Conservation (phyloP, 2,329 filamentous ascomycete species). For the Ceratocystis cubensis region DNA sequence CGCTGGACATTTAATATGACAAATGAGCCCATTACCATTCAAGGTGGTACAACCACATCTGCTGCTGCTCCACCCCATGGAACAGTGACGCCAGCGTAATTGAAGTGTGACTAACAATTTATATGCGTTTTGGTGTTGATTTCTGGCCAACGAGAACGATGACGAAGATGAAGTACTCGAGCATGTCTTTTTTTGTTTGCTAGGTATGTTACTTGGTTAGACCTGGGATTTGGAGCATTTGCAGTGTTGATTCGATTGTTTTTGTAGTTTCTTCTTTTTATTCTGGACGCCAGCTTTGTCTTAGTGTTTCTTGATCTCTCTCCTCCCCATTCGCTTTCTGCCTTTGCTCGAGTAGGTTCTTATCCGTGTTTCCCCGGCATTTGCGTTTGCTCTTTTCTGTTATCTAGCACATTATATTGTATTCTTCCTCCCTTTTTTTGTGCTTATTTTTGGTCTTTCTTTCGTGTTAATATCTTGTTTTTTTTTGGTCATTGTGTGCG, state of each 20-base stretch:
- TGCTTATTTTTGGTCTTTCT: neutral
- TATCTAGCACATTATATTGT: neutral
- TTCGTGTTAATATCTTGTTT: neutral
- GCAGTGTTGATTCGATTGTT: constrained; percentile 2
- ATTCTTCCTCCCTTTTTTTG: neutral
- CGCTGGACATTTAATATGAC: constrained; percentile 20
- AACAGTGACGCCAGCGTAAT: constrained; percentile 46
- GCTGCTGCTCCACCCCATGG: constrained; percentile 62
- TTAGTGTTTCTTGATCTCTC: neutral
- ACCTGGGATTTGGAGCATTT: constrained; percentile 1
- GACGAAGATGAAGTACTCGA: neutral
- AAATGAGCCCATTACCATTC: constrained; percentile 17
- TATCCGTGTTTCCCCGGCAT: neutral
- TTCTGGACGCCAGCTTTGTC: neutral
- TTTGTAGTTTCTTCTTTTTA: constrained; percentile 5
- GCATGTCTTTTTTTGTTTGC: neutral
- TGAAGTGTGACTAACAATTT: neutral
- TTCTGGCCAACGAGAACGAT: neutral
- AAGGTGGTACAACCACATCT: constrained; percentile 35
- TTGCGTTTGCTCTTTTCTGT: neutral
- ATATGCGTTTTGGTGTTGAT: neutral
- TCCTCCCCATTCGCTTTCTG: too few relatives aligned
- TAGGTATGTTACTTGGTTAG: neutral
- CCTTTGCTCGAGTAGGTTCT: too few relatives aligned
- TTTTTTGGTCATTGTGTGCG: neutral